phyloP scores from a whole-genome alignment of 1,284 basidiomycete species.

The Ceratobasidium sp. region DNA sequence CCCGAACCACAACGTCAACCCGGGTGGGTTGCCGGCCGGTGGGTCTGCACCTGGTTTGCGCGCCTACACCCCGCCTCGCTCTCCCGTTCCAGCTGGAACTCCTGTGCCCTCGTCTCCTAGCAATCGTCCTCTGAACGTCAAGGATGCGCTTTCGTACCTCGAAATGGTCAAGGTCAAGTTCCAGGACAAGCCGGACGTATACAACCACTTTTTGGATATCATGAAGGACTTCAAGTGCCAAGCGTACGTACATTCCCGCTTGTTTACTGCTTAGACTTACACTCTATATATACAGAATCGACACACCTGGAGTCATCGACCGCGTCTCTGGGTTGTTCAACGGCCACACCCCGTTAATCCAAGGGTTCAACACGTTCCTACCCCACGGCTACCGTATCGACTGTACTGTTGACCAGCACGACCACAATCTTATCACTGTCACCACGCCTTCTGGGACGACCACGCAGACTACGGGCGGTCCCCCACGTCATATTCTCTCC shows the following conservation, averaged over 20 bases:
- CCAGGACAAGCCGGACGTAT: constrained; percentile 91
- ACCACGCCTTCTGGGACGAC: constrained; percentile 92
- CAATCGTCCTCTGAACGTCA: constrained; percentile 75
- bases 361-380: constrained; percentile 99
- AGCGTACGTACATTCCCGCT: constrained; percentile 67
- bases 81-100: constrained; percentile 16
- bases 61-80: constrained; percentile 40
- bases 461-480: constrained; percentile 61
- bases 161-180: constrained; percentile 97
- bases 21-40: constrained; percentile 4
- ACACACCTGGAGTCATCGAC: constrained; percentile 98
- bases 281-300: constrained; percentile 74
- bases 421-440: constrained; percentile 90
- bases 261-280: constrained; percentile 15
- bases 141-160: constrained; percentile 96
- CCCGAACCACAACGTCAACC: constrained; percentile 17
- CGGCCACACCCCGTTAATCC: constrained; percentile 92
- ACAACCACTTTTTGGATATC: constrained; percentile 97
- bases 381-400: constrained; percentile 98
- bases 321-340: constrained; percentile 96
- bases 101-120: constrained; percentile 21
- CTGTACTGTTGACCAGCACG: constrained; percentile 75
- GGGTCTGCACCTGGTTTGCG: background rate
- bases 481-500: constrained; percentile 48
- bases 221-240: constrained; percentile 99